Conservation (phyloP, 2,329 filamentous ascomycete genomes). For the Aspergillus amoenus region DNA sequence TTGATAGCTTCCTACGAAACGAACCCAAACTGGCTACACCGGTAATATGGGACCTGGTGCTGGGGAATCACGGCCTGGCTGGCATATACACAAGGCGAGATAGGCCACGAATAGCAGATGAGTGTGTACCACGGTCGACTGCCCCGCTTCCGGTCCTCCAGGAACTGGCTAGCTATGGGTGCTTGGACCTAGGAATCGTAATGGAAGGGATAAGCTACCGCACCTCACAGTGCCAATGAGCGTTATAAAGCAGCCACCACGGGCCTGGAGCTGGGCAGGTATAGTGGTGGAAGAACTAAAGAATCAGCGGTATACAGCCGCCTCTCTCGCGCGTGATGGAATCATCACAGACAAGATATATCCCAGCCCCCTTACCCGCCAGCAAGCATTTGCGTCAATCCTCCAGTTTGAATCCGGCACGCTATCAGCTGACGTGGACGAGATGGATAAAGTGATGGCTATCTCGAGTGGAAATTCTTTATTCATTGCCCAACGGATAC, state of each 20-base stretch:
- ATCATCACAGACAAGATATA: not conserved
- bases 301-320: not conserved
- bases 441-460: conserved; percentile 2
- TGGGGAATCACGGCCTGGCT: not conserved
- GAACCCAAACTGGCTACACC: not conserved
- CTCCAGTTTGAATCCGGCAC: conserved; percentile 6
- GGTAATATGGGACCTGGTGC: not conserved
- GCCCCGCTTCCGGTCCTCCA: not conserved
- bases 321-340: not conserved
- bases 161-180: not conserved
- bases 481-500: conserved; percentile 6
- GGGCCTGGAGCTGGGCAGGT: not conserved
- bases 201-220: not conserved
- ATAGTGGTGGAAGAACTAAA: not conserved
- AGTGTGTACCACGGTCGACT: not conserved
- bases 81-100: not conserved
- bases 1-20: not conserved
- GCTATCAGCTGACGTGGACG: not conserved
- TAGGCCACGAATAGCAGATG: not conserved
- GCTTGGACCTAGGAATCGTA: not conserved
- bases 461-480: conserved; percentile 7
- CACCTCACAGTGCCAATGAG: conserved; percentile 2
- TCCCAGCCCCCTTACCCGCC: not conserved
- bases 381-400: conserved; percentile 8
- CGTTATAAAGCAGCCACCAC: not conserved